Percentiles rank a stretch among this genome's conserved stretches.
Evolutionary conservation across 108 stramenopile genomes (phyloP).

Genomic region (Nitzschia sp.): DNA sequence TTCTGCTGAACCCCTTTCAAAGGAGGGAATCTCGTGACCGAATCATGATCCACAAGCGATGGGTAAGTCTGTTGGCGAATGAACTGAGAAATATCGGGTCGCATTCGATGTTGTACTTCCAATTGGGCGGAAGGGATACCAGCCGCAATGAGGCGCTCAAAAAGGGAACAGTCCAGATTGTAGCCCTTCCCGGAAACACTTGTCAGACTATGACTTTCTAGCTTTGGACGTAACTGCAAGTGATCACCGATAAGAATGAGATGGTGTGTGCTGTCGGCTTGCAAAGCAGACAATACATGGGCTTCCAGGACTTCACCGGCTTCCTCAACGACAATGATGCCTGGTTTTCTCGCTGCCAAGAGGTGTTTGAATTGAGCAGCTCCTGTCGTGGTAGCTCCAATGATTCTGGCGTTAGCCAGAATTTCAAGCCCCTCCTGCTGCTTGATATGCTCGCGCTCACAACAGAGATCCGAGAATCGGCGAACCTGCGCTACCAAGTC

Average conservation of each 20-base stretch:
- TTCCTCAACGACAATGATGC: constrained; percentile 66
- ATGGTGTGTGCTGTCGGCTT: constrained; percentile 45
- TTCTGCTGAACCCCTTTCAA: constrained; percentile 22
- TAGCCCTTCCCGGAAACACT: constrained; percentile 50
- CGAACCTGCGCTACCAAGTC: background rate
- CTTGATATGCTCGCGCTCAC: background rate
- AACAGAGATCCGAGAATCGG: background rate
- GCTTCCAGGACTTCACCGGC: constrained; percentile 75
- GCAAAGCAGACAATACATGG: constrained; percentile 48
- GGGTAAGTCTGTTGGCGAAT: constrained; percentile 51
- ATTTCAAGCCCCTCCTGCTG: background rate
- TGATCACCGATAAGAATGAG: constrained; percentile 87
- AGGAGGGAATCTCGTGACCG: constrained; percentile 33
- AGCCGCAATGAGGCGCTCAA: constrained; percentile 56
- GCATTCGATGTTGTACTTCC: constrained; percentile 51
- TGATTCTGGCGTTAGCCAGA: background rate
- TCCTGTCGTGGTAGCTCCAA: background rate
- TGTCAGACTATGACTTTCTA: constrained; percentile 58
- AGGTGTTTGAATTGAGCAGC: background rate
- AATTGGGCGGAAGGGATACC: constrained; percentile 36
- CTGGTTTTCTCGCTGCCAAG: constrained; percentile 28
- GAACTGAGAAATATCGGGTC: constrained; percentile 41
- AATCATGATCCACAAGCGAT: constrained; percentile 36
- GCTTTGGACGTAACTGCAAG: constrained; percentile 78
- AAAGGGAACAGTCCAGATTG: constrained; percentile 56